Conservation (phyloP, 2,329 filamentous ascomycete genomes). For the Aspergillus transmontanensis region DNA sequence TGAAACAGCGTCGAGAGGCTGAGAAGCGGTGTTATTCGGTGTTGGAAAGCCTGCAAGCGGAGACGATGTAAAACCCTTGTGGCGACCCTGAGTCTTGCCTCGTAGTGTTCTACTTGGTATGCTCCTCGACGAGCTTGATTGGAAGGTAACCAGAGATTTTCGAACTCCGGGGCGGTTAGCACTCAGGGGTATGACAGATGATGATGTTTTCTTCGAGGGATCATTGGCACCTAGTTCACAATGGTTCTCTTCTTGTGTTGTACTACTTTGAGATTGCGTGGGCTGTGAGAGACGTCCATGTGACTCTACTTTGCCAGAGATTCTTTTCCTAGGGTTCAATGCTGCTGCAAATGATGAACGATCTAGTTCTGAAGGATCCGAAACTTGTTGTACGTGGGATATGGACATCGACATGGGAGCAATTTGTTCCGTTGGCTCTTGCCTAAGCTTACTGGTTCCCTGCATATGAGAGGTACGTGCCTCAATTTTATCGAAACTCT, state of each 20-base stretch:
- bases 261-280: slow-evolving; percentile 4
- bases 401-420: not conserved
- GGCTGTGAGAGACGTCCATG: not conserved
- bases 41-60: slow-evolving; percentile 32
- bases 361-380: slow-evolving; percentile 25
- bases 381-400: not conserved
- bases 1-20: not conserved
- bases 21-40: slow-evolving; percentile 14
- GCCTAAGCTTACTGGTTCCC: not conserved
- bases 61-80: slow-evolving; percentile 35
- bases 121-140: not conserved
- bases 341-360: slow-evolving; percentile 27
- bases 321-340: slow-evolving; percentile 25
- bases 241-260: slow-evolving; percentile 2
- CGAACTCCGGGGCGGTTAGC: not conserved
- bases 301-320: not conserved
- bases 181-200: not conserved
- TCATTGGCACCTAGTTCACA: not conserved
- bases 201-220: not conserved
- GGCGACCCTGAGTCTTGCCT: slow-evolving; percentile 16
- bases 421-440: slow-evolving; percentile 1
- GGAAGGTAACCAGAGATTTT: not conserved
- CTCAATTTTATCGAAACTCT: slow-evolving; percentile 14
- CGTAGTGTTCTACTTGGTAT: slow-evolving; percentile 3
- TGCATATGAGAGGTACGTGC: slow-evolving; percentile 19